These are phyloP conservation scores for Cercospora sp. DNA, from an alignment of 2,329 filamentous ascomycete genomes.

Conservation along the genomic window DNA sequence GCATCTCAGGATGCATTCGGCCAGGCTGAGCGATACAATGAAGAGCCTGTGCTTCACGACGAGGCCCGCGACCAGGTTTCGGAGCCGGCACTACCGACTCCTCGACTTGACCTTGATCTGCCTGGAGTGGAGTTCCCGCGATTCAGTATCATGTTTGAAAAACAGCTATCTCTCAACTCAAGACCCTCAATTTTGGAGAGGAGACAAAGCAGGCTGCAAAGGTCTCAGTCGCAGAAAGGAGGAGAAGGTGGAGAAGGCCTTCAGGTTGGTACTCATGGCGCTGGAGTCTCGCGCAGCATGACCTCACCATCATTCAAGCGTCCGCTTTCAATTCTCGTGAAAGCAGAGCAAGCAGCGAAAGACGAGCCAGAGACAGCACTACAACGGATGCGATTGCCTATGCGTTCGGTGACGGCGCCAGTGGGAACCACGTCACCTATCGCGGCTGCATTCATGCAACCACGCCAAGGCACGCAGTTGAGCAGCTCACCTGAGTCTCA, in stretches of 20 bases:
- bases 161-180: constrained; percentile 58
- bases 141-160: constrained; percentile 92
- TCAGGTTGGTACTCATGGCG: constrained; percentile 1
- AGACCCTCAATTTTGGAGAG: constrained; percentile 37
- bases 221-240: constrained; percentile 19
- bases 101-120: constrained; percentile 71
- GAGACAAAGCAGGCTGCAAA: constrained; percentile 33
- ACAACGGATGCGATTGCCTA: constrained; percentile 26
- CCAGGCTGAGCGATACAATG: constrained; percentile 13
- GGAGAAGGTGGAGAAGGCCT: not conserved
- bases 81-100: constrained; percentile 25
- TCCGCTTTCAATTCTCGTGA: constrained; percentile 24
- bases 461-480: constrained; percentile 16
- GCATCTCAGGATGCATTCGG: constrained; percentile 24
- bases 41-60: constrained; percentile 19
- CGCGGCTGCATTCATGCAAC: constrained; percentile 23
- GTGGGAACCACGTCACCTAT: constrained; percentile 22
- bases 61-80: not conserved
- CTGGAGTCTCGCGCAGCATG: constrained; percentile 18
- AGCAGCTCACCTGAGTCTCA: constrained; percentile 28
- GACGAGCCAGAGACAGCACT: constrained; percentile 22
- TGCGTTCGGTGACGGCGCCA: constrained; percentile 35
- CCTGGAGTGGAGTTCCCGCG: constrained; percentile 78
- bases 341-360: constrained; percentile 1
- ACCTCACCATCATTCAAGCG: constrained; percentile 26